These are phyloP conservation scores for Erodium maritimum DNA, from an alignment of 345 rosid genomes.

Conservation along the genomic window DNA sequence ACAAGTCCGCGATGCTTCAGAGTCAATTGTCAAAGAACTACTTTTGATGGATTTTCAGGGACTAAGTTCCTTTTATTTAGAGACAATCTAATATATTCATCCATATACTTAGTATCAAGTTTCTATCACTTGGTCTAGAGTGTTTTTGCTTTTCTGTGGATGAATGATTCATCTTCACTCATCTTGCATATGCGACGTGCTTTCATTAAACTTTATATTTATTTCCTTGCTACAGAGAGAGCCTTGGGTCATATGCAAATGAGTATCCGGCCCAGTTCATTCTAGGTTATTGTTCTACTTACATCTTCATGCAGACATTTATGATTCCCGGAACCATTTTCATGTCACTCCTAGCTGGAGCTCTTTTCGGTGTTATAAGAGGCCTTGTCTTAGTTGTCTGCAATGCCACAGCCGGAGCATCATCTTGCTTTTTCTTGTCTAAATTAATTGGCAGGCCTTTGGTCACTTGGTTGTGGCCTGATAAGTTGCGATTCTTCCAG, in stretches of 20 bases:
- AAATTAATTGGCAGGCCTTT: slow-evolving; percentile 90
- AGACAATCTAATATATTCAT: background rate
- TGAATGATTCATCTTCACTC: too few relatives aligned
- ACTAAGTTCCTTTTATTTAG: too few relatives aligned
- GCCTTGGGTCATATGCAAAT: slow-evolving; percentile 59
- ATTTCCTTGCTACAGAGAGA: slow-evolving; percentile 45
- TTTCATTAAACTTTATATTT: background rate
- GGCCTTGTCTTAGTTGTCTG: slow-evolving; percentile 82
- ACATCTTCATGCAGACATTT: slow-evolving; percentile 98
- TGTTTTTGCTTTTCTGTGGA: background rate
- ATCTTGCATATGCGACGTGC: background rate
- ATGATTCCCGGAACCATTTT: slow-evolving; percentile 99
- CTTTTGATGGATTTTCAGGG: too few relatives aligned
- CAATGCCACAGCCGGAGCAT: slow-evolving; percentile 93
- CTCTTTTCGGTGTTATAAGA: slow-evolving; percentile 81
- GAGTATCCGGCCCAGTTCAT: slow-evolving; percentile 76
- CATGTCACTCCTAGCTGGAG: slow-evolving; percentile 97
- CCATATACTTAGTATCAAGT: background rate
- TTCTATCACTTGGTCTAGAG: background rate
- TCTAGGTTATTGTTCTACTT: slow-evolving; percentile 87
- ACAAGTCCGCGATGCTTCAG: too few relatives aligned
- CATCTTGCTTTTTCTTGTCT: slow-evolving; percentile 82
- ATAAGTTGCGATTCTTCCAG: slow-evolving; percentile 83
- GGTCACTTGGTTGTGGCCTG: slow-evolving; percentile 95
- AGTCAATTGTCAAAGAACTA: too few relatives aligned